Base-by-base conservation (phyloP, 2,329 filamentous ascomycete species). In the Microcera coccophila region DNA sequence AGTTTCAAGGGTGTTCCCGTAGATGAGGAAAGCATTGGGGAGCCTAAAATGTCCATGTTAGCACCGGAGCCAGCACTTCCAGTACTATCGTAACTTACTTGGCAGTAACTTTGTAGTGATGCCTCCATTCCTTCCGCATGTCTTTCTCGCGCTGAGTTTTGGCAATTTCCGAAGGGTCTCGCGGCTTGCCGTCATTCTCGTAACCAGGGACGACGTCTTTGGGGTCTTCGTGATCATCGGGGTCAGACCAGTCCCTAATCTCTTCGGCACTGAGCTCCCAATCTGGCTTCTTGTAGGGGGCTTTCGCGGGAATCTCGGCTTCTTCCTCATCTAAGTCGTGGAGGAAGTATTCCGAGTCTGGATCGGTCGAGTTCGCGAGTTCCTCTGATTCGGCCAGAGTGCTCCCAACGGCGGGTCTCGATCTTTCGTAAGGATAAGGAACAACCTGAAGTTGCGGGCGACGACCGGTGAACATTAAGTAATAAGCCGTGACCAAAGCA, bases 1-100 rank as follows among this genome's bases (percentile, higher is more conserved):
- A 7, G 66, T 69, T 16, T 69, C 64, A 14, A 82, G 59, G 0
- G 77, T 81, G 42, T 74, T 76, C 16, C 77, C 77, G 53, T 78
- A 82, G n/a, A 82, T 70, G 8, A 71, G 68, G 43, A 76, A 73
- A 12, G 72, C 72, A 18, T 66, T 67, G 14, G 68, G 64, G 46
- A 70, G 55, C 28, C 72, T 77, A 50, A 47, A 35, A 38, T 42
- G 31, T n/a, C n/a, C n/a, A n/a, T 11, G 24, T 19, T 18, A 22
- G 20, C 3, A 41, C 32, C 5, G 10, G n/a, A 15, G 9, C 43
- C 58, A 24, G 19, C 55, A 63, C 52, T 22, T 12, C 16, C 39
- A 14, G 12, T 22, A 48, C 45, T 15, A 57, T 16, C 15, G 43
- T 38, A 16, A 65, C 69, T 59, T 63, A 71, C 68, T 68, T 62